phyloP scores from a whole-genome alignment of 345 rosid genomes.

The Mangifera indica region DNA sequence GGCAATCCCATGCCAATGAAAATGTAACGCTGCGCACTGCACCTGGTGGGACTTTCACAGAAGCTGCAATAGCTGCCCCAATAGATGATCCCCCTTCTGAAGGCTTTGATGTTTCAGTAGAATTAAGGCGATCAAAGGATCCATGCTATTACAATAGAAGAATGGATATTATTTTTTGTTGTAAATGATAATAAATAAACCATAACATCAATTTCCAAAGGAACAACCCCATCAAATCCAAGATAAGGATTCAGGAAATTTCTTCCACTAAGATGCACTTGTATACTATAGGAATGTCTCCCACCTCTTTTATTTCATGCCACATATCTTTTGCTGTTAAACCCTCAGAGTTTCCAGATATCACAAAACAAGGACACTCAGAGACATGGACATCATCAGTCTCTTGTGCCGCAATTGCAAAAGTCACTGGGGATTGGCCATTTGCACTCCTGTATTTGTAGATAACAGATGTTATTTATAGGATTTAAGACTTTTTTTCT shows the following conservation, averaged over 20 bases:
- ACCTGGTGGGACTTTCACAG: conserved; percentile 57
- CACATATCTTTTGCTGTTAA: conserved; percentile 86
- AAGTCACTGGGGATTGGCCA: conserved; percentile 55
- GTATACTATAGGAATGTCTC: neutral
- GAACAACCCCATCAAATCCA: too few relatives aligned
- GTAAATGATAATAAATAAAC: too few relatives aligned
- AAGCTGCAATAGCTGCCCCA: conserved; percentile 91
- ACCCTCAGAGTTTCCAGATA: conserved; percentile 65
- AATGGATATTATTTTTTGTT: neutral
- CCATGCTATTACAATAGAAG: conserved; percentile 51
- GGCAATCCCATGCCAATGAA: conserved; percentile 95
- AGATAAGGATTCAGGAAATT: neutral
- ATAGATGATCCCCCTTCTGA: conserved; percentile 80
- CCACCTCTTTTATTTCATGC: conserved; percentile 77
- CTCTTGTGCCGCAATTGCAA: conserved; percentile 70
- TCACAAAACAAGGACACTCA: conserved; percentile 66
- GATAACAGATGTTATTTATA: conserved; percentile 3
- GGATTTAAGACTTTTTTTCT: neutral
- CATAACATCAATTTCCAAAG: too few relatives aligned
- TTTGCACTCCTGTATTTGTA: conserved; percentile 57
- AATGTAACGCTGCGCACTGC: conserved; percentile 57
- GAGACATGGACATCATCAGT: conserved; percentile 62
- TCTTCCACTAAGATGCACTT: neutral
- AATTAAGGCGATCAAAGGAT: conserved; percentile 55
- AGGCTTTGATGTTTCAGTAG: conserved; percentile 38